Conservation (phyloP, 257 asterid species). For the Agastache rugosa region DNA sequence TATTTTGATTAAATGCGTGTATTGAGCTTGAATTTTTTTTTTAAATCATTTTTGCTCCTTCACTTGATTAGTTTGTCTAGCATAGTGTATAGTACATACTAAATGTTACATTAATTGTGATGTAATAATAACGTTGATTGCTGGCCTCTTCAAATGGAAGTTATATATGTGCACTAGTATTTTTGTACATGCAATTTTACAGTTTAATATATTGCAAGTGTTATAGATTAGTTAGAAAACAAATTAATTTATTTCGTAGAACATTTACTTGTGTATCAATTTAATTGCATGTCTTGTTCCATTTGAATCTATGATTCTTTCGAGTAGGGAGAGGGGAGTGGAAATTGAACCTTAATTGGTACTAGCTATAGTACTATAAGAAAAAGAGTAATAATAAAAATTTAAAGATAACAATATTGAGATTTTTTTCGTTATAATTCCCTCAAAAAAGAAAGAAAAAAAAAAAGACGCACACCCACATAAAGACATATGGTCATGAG, state of each 20-base stretch:
- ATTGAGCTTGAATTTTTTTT: not conserved
- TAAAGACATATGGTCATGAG: too few relatives aligned
- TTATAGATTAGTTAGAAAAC: not conserved
- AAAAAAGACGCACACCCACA: too few relatives aligned
- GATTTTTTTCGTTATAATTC: too few relatives aligned
- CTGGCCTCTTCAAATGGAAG: not conserved
- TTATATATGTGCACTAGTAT: not conserved
- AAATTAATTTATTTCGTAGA: not conserved
- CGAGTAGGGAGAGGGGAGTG: too few relatives aligned
- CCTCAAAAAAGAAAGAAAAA: too few relatives aligned
- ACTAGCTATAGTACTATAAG: too few relatives aligned
- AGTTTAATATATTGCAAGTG: not conserved
- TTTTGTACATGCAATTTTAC: not conserved
- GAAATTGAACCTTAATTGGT: too few relatives aligned
- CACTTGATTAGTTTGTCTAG: not conserved
- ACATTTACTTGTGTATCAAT: not conserved
- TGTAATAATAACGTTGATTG: slow-evolving; percentile 16
- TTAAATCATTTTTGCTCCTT: not conserved
- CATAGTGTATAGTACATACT: not conserved
- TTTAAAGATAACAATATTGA: too few relatives aligned
- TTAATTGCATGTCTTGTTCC: not conserved
- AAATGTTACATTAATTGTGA: not conserved
- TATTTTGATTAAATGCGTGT: not conserved
- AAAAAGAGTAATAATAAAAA: too few relatives aligned
- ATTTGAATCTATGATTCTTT: too few relatives aligned